Conservation (phyloP, 192 early-diverging fungal species). For the Spizellomyces punctatus region DNA sequence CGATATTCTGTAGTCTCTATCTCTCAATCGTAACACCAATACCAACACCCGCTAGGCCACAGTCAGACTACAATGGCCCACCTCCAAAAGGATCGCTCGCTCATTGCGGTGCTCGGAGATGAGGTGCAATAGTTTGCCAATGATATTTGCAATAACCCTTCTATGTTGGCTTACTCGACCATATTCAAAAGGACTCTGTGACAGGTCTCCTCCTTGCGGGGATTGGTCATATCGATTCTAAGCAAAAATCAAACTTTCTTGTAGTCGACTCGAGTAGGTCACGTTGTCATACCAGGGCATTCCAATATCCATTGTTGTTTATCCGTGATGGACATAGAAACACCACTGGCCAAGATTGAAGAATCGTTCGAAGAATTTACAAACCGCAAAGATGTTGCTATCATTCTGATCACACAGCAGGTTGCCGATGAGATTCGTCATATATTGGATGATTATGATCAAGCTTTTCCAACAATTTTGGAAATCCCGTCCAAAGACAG, state of each 20-base stretch:
- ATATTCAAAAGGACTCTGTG: constrained; percentile 54
- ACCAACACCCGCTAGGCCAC: background rate
- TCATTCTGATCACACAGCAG: constrained; percentile 97
- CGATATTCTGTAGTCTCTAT: no score
- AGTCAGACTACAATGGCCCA: constrained; percentile 12
- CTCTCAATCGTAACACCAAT: no score
- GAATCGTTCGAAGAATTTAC: constrained; percentile 81
- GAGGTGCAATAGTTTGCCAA: constrained; percentile 44
- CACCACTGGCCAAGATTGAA: constrained; percentile 56
- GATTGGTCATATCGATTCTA: constrained; percentile 91
- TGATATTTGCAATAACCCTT: background rate
- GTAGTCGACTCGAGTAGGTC: constrained; percentile 90
- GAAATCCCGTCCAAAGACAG: constrained; percentile 99
- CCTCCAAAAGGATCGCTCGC: constrained; percentile 47
- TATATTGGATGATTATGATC: constrained; percentile 85
- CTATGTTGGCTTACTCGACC: background rate
- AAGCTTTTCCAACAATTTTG: constrained; percentile 95
- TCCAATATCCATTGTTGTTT: background rate
- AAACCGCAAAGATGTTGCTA: constrained; percentile 95
- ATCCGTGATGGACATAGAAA: constrained; percentile 35
- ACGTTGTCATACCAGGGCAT: background rate
- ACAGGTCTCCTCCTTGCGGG: constrained; percentile 98
- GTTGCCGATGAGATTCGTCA: constrained; percentile 92
- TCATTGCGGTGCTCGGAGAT: constrained; percentile 60
- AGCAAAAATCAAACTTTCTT: constrained; percentile 93